Base-by-base conservation (phyloP, 257 asterid genomes). In the Solanum gracilifrons region DNA sequence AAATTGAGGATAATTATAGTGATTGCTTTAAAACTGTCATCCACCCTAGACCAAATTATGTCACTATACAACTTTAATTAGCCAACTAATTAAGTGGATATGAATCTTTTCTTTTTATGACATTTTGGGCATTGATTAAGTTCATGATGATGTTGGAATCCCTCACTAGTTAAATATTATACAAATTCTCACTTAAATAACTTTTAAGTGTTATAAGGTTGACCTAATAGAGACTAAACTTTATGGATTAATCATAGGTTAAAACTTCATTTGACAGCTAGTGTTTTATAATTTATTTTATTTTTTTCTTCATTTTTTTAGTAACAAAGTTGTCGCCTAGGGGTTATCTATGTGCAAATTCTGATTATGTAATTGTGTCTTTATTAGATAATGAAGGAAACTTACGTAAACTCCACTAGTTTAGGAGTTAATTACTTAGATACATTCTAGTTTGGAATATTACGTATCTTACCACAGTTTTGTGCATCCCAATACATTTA, bases 11-110 rank as follows among this genome's bases (percentile, higher is more conserved):
- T 37, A 76, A 37, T 76, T 37, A 76, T 37, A 23, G 33, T 76
- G 58, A 37, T 39, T 76, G 58, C 83, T 76, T 37, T 75, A 36
- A 39, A 33, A 33, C 84, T 88, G 88, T 79, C 76, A 86, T 86
- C 88, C 75, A 86, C 88, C 88, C 84, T 43, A 71, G 66, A 86
- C 33, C 48, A 55, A 79, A 82, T 79, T 74, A 10, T 21, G 51
- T 74, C 90, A 88, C 74, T 71, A 13, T 32, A 12, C 84, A 68
- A 51, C 86, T 80, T 72, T 72, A 72, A 33, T 72, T 72, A 72
- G 68, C 39, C 87, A 29, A 79, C 87, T 79, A 68, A 46, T 33
- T 51, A 35, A 82, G 86, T 76, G 58, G 83, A 37, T 76, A 76
- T 37, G 83, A 12, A 76, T 76, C 58, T 21, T 75, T 76, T 75